Percentiles rank a stretch among this genome's conserved stretches.
Conservation (phyloP, 176 grass and related monocot species). For the Hordeum vulgare region DNA sequence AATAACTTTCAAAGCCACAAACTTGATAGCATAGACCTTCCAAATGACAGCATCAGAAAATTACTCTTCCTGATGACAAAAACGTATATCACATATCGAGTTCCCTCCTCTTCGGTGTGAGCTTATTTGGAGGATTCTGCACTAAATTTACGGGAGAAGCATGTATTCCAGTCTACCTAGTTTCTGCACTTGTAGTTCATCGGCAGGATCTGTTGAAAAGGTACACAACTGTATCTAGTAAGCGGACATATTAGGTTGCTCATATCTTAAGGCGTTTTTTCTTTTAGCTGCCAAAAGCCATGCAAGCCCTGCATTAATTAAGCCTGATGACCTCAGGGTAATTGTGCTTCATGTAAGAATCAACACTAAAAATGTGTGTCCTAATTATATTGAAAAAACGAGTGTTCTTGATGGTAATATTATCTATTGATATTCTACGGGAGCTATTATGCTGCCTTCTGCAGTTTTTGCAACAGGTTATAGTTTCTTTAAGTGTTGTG, state of each 20-base stretch:
- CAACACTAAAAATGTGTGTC: neutral
- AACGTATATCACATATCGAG: no score
- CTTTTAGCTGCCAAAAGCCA: neutral
- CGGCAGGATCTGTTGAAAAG: slow-evolving; percentile 84
- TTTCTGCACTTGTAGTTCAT: slow-evolving; percentile 93
- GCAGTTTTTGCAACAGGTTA: neutral
- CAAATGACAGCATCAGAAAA: no score
- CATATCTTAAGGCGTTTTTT: neutral
- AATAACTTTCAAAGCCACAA: no score
- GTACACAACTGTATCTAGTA: slow-evolving; percentile 24
- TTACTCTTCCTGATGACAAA: no score
- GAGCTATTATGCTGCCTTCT: neutral
- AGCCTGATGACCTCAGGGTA: no score
- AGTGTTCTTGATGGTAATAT: neutral
- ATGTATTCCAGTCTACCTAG: slow-evolving; percentile 82
- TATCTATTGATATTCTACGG: neutral
- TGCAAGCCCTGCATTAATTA: neutral
- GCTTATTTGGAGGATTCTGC: no score
- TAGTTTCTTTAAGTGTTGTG: no score
- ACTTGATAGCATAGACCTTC: no score
- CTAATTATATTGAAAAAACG: neutral
- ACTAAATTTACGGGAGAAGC: no score
- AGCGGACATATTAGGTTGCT: slow-evolving; percentile 1
- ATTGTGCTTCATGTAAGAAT: neutral
- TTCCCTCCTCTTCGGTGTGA: no score